Percentiles rank a stretch among this genome's conserved stretches.
phyloP scores from a whole-genome alignment of 2,329 filamentous ascomycete genomes.

The Fusarium circinatum region DNA sequence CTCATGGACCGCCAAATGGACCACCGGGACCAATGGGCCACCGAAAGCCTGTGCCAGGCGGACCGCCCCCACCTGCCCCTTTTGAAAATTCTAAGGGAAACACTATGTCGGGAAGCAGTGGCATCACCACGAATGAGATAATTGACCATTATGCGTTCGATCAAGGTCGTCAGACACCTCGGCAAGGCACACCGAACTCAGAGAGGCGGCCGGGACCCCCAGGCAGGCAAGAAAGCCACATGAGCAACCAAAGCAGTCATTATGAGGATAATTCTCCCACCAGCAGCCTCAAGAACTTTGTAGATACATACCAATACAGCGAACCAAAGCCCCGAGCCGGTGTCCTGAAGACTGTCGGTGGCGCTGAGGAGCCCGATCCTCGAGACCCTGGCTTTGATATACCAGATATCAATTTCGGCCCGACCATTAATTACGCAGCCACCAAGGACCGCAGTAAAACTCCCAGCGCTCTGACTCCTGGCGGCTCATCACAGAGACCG shows the following conservation, averaged over 20 bases:
- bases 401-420: constrained; percentile 85
- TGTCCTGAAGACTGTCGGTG: constrained; percentile 80
- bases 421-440: constrained; percentile 74
- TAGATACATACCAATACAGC: constrained; percentile 39
- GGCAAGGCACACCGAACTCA: constrained; percentile 30
- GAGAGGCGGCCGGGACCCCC: constrained; percentile 40
- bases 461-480: constrained; percentile 24
- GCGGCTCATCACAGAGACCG: constrained; percentile 39
- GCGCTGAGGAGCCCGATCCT: constrained; percentile 47
- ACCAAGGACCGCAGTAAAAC: constrained; percentile 48
- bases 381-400: constrained; percentile 62
- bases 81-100: constrained; percentile 35
- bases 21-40: constrained; percentile 39
- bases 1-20: constrained; percentile 15
- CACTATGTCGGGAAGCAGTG: constrained; percentile 41
- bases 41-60: constrained; percentile 46
- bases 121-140: constrained; percentile 51
- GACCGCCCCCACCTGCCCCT: constrained; percentile 27
- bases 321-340: constrained; percentile 72
- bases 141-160: constrained; percentile 53
- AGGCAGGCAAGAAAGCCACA: constrained; percentile 42
- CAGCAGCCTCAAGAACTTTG: constrained; percentile 37
- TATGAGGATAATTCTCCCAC: constrained; percentile 69
- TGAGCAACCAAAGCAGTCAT: constrained; percentile 55
- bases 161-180: constrained; percentile 36